phyloP scores from a whole-genome alignment of 2,329 filamentous ascomycete species.

The Colletotrichum kahawae region DNA sequence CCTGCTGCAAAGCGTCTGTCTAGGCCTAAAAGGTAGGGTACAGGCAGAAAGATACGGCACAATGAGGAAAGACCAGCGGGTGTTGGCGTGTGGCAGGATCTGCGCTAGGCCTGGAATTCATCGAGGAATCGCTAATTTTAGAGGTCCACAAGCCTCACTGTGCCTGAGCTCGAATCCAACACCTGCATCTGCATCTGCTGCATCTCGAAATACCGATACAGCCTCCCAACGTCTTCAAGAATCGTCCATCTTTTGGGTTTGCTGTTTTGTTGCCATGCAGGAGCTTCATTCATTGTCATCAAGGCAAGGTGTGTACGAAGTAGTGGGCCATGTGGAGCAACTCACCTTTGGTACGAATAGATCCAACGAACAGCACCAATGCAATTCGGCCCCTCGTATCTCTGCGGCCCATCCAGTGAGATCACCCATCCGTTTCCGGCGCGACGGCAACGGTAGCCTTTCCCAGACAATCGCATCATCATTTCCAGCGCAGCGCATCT shows the following conservation, averaged over 20 bases:
- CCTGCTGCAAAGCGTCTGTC: neutral
- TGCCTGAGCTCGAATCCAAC: neutral
- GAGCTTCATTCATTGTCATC: too few relatives aligned
- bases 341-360: neutral
- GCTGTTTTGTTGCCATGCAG: too few relatives aligned
- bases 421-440: neutral
- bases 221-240: neutral
- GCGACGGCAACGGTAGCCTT: neutral
- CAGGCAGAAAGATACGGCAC: neutral
- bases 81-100: neutral
- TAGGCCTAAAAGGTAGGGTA: neutral
- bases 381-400: neutral
- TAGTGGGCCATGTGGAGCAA: neutral
- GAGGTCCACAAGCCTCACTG: neutral
- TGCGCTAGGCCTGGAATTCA: neutral
- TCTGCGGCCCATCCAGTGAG: neutral
- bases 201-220: neutral
- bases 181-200: neutral
- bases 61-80: neutral
- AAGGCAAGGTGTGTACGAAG: too few relatives aligned
- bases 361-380: neutral
- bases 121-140: neutral
- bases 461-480: neutral
- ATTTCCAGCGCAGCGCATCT: neutral
- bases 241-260: neutral